These are phyloP conservation scores for Pholiota adiposa DNA, from an alignment of 1,284 basidiomycete species.

Conservation along the genomic window DNA sequence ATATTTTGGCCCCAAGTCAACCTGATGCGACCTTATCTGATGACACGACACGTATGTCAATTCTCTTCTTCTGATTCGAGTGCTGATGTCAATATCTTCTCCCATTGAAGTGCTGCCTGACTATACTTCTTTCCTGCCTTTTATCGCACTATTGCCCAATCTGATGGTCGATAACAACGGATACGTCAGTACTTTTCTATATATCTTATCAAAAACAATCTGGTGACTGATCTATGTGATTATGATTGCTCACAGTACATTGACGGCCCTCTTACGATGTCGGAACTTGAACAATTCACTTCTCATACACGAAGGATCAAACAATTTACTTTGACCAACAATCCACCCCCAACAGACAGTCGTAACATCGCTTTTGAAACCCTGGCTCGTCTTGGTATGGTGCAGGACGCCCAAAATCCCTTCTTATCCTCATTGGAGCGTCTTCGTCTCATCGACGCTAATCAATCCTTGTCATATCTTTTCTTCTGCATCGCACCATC, in stretches of 20 bases:
- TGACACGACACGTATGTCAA: background rate
- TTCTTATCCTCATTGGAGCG: too few species aligned
- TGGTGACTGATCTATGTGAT: background rate
- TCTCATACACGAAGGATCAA: background rate
- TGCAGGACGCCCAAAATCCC: too few species aligned
- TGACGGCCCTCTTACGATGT: background rate
- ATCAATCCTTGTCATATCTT: too few species aligned
- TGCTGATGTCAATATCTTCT: background rate
- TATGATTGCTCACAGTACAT: background rate
- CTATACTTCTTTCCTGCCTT: background rate
- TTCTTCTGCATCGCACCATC: too few species aligned
- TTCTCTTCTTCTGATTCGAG: too few species aligned
- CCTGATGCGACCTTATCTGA: too few species aligned
- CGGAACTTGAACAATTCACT: background rate
- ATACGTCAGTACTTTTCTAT: background rate
- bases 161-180: background rate
- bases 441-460: too few species aligned
- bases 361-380: background rate
- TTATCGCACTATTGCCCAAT: background rate
- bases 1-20: background rate
- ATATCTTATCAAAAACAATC: background rate
- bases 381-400: too few species aligned
- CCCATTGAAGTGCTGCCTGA: background rate
- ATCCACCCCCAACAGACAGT: background rate
- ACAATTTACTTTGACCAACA: background rate